Percentiles rank a stretch among this genome's conserved stretches.
These are phyloP conservation scores for Pholiota adiposa DNA, from an alignment of 1,284 basidiomycete genomes.

Conservation along the genomic window DNA sequence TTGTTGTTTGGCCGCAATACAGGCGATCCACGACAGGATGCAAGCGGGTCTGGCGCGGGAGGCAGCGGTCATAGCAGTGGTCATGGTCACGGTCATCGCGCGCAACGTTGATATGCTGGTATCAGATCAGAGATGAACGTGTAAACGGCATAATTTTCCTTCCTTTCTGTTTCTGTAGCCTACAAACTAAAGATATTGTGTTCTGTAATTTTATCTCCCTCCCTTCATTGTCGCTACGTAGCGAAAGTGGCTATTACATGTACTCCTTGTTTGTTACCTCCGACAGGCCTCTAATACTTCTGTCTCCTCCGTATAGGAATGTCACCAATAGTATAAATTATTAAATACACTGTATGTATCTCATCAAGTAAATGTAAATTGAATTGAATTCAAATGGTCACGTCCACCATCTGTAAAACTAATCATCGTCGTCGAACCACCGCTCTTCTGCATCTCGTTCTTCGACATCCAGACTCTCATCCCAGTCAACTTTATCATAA, in stretches of 20 bases:
- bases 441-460: constrained; percentile 68
- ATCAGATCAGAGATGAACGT: neutral
- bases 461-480: constrained; percentile 67
- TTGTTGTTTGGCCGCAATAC: constrained; percentile 57
- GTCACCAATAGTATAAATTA: constrained; percentile 5
- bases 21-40: constrained; percentile 16
- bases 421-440: constrained; percentile 75
- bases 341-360: constrained; percentile 2
- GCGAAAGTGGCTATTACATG: neutral
- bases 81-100: constrained; percentile 2
- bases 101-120: constrained; percentile 6
- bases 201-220: neutral
- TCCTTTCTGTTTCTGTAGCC: neutral
- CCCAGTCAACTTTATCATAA: constrained; percentile 78
- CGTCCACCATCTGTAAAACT: no score
- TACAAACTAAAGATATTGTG: neutral
- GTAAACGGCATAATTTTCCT: neutral
- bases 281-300: neutral
- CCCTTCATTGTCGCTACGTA: neutral
- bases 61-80: neutral
- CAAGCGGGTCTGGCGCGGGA: constrained; percentile 11
- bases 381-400: no score
- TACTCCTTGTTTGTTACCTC: neutral
- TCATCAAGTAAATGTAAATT: constrained; percentile 7
- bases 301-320: neutral